Evolutionary conservation across 2,329 filamentous ascomycete genomes (phyloP).

Genomic region (Botryosphaeria dothidea): DNA sequence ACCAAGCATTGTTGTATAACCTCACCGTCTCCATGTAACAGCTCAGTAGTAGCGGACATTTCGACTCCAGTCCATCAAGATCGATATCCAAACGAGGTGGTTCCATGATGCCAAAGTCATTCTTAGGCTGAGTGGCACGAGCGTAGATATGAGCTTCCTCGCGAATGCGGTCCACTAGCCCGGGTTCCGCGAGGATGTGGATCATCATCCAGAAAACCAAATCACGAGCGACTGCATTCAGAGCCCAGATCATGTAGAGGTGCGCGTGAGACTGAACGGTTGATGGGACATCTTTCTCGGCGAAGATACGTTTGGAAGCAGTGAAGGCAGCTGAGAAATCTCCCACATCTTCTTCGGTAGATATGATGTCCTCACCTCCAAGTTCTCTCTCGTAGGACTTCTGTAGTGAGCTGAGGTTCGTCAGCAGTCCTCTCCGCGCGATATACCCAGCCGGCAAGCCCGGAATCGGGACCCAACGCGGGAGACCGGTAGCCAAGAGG

Average conservation of each 20-base stretch:
- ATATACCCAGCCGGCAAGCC: conserved; percentile 51
- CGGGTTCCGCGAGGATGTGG: conserved; percentile 30
- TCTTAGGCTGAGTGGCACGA: conserved; percentile 29
- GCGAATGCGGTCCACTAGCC: conserved; percentile 31
- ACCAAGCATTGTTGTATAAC: conserved; percentile 38
- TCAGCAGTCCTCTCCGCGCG: conserved; percentile 30
- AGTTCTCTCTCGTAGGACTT: conserved; percentile 32
- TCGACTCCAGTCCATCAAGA: conserved; percentile 31
- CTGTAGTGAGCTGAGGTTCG: conserved; percentile 29
- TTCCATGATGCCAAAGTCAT: conserved; percentile 34
- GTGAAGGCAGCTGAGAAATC: conserved; percentile 35
- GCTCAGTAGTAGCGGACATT: conserved; percentile 39
- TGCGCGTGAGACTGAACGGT: conserved; percentile 39
- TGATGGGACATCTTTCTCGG: conserved; percentile 20
- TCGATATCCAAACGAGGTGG: conserved; percentile 35
- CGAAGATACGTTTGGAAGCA: conserved; percentile 25
- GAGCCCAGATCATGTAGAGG: conserved; percentile 56
- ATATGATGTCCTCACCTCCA: conserved; percentile 28
- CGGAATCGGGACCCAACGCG: conserved; percentile 57
- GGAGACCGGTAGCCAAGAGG: conserved; percentile 56
- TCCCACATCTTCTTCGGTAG: conserved; percentile 33
- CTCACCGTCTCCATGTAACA: conserved; percentile 40
- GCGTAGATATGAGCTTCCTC: conserved; percentile 36
- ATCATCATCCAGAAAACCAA: conserved; percentile 45
- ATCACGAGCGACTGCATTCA: conserved; percentile 51